Evolutionary conservation across 2,329 filamentous ascomycete species (phyloP), one percentile per base, ranked within the genome.

Genomic region (Metarhizium sp.): DNA sequence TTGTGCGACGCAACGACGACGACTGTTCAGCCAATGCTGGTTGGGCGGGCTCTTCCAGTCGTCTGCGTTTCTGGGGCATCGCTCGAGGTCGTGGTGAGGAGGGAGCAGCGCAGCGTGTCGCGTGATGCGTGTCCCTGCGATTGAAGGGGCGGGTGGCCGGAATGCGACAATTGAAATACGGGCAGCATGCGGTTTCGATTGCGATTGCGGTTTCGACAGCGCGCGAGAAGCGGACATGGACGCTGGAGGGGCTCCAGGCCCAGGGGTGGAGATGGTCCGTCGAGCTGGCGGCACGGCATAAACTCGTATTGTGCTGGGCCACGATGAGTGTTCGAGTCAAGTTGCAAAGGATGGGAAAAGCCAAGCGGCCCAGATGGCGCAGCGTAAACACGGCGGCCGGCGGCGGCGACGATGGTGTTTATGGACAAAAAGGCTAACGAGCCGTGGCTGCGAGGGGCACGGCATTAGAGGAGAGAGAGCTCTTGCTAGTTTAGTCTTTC

Each of bases 41-140:
- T 42, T 60, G 60, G 47, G 58, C 55, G 53, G 61, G 57, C 46
- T 69, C 64, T 59, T 65, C 63, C 50, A 62, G 64, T 59, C 64
- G 67, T 59, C 71, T 72, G 62, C 70, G 69, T 64, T 73, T 73
- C 59, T 63, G 61, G 59, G 70, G 65, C 70, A 71, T 71, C 55
- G 59, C 59, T 58, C 53, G 48, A 40, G 18, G 32, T 36, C 32
- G 48, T 38, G 52, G 30, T 32, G 18, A 25, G 36, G 46, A n/a
- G n/a, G 11, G 30, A 32, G 11, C 20, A 2, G 20, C 52, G 45
- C 38, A 13, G 30, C 14, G 40, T 18, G 32, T 34, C 32, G 32
- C 32, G 10, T 11, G 32, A 8, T 11, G 32, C 32, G 32, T 11
- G 32, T 34, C 10, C 32, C 16, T 8, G 40, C 40, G 29, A 18